These are phyloP conservation scores for Quercus lobata DNA, from an alignment of 331 rosid species.

Conservation along the genomic window DNA sequence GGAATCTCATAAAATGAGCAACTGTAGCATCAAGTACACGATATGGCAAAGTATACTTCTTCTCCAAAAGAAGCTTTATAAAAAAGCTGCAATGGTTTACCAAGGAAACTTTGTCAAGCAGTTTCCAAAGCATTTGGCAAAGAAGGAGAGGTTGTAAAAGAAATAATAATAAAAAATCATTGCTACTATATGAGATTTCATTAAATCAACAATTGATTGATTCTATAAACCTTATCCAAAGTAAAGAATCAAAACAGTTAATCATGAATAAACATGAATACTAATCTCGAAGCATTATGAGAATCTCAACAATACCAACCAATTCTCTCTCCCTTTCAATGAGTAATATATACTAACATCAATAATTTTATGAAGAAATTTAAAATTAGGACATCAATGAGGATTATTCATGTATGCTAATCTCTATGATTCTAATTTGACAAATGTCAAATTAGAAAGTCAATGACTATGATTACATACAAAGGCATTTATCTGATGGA, in stretches of 20 bases:
- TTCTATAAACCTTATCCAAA: no score
- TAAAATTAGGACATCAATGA: neutral
- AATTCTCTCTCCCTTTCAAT: no score
- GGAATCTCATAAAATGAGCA: slow-evolving; percentile 69
- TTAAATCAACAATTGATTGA: neutral
- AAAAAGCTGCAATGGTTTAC: slow-evolving; percentile 63
- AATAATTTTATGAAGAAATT: neutral
- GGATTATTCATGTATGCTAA: neutral
- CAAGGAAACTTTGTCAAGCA: slow-evolving; percentile 13
- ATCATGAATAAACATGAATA: neutral
- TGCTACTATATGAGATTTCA: neutral
- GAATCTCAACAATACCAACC: neutral
- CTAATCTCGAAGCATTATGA: neutral
- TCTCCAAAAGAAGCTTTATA: slow-evolving; percentile 89
- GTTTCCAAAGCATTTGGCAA: slow-evolving; percentile 7
- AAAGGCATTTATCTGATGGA: neutral
- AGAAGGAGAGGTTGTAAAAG: neutral
- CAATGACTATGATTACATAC: neutral
- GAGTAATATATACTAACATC: no score
- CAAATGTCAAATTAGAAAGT: neutral
- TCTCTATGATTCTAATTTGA: neutral
- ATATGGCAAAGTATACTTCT: slow-evolving; percentile 77
- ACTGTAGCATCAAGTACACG: slow-evolving; percentile 69
- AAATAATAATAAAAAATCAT: neutral
- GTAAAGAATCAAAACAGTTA: no score